These are phyloP conservation scores for Xerocomellus dryophilus DNA, from an alignment of 768 basidiomycete species.

Conservation along the genomic window DNA sequence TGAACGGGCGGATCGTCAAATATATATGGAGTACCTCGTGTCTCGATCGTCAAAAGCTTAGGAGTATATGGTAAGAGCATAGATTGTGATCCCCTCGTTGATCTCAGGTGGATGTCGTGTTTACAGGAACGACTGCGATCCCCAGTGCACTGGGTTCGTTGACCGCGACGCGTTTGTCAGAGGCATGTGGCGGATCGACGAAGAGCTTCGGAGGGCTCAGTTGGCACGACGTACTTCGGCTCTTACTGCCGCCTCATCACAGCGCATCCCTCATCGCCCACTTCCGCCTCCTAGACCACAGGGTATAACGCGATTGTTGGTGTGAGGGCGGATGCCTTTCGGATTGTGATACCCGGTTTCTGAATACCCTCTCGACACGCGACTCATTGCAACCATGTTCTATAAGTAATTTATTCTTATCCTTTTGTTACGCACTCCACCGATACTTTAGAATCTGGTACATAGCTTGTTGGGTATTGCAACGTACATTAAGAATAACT, in stretches of 20 bases:
- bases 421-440: not conserved
- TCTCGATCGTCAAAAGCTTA: slow-evolving; percentile 49
- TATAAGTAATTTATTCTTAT: slow-evolving; percentile 14
- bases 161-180: slow-evolving; percentile 64
- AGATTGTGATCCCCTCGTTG: not conserved
- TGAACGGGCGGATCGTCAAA: slow-evolving; percentile 57
- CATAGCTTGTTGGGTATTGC: not conserved
- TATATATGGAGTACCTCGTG: slow-evolving; percentile 62
- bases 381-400: not conserved
- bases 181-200: slow-evolving; percentile 87
- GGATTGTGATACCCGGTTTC: slow-evolving; percentile 15
- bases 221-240: slow-evolving; percentile 32
- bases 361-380: slow-evolving; percentile 17
- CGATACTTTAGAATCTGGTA: not conserved
- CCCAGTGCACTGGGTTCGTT: slow-evolving; percentile 50
- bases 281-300: slow-evolving; percentile 20
- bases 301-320: slow-evolving; percentile 10
- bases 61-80: slow-evolving; percentile 61
- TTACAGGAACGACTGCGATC: slow-evolving; percentile 69
- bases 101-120: not conserved
- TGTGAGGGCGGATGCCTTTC: not conserved
- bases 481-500: slow-evolving; percentile 3
- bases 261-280: slow-evolving; percentile 34
- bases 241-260: slow-evolving; percentile 32
- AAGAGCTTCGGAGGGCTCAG: slow-evolving; percentile 68